Conservation (phyloP, 805 yeast species). For the Tetrapisispora nanseiensis region DNA sequence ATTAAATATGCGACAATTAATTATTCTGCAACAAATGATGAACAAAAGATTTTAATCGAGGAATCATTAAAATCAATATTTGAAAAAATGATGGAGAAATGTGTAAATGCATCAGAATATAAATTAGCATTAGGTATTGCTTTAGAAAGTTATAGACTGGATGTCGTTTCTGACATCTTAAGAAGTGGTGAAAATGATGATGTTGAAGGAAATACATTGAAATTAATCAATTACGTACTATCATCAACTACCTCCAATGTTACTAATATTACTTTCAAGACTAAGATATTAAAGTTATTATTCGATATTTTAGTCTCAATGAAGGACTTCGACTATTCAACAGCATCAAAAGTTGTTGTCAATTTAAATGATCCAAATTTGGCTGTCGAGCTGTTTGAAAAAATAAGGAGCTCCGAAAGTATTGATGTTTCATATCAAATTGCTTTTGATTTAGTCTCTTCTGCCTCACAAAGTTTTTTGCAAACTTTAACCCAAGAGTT, state of each 20-base stretch:
- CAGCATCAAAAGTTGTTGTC: conserved; percentile 76
- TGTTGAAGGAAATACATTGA: conserved; percentile 44
- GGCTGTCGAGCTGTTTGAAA: conserved; percentile 60
- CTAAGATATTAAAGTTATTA: conserved; percentile 50
- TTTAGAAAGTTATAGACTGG: conserved; percentile 78
- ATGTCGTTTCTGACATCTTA: conserved; percentile 58
- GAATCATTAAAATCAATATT: conserved; percentile 58
- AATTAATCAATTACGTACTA: conserved; percentile 62
- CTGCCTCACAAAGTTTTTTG: conserved; percentile 84
- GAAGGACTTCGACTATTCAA: conserved; percentile 66
- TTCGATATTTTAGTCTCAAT: conserved; percentile 50
- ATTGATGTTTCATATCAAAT: conserved; percentile 76
- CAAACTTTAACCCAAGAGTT: conserved; percentile 42
- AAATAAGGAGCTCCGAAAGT: conserved; percentile 34
- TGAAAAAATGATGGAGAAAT: conserved; percentile 77
- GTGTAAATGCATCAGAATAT: conserved; percentile 60
- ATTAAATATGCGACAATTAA: conserved; percentile 49
- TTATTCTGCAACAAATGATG: conserved; percentile 20
- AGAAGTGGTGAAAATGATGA: conserved; percentile 29
- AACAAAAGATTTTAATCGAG: conserved; percentile 36
- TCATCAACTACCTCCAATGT: conserved; percentile 63
- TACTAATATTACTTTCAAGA: conserved; percentile 55
- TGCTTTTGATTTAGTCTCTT: conserved; percentile 86
- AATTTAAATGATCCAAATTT: conserved; percentile 70
- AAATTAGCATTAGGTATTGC: conserved; percentile 85